Conservation (phyloP, 2,329 filamentous ascomycete genomes). For the Tolypocladium tundrense region DNA sequence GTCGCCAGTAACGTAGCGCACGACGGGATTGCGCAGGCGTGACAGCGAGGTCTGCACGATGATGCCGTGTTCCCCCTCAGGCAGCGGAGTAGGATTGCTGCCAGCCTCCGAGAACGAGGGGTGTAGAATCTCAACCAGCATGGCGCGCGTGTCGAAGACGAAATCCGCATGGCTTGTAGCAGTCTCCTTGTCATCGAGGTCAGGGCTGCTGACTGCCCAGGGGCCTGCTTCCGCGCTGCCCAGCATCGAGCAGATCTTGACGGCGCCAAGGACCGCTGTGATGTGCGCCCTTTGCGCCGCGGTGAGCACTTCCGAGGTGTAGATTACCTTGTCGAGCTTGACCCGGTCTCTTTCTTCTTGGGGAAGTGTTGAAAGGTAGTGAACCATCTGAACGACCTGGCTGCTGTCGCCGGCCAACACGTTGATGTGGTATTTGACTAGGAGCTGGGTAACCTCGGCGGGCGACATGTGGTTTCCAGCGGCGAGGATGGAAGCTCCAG, state of each 20-base stretch:
- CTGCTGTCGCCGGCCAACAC: constrained; percentile 26
- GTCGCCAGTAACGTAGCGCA: constrained; percentile 33
- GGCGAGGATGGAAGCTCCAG: constrained; percentile 26
- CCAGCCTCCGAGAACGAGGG: constrained; percentile 6
- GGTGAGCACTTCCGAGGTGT: constrained; percentile 31
- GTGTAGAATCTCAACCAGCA: constrained; percentile 26
- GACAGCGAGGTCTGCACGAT: constrained; percentile 31
- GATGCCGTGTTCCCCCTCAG: constrained; percentile 22
- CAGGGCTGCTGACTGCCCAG: constrained; percentile 21
- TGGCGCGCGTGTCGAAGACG: constrained; percentile 25
- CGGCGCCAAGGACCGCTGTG: constrained; percentile 13
- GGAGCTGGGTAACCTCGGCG: constrained; percentile 12
- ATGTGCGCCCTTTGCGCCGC: constrained; percentile 21
- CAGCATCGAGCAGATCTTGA: constrained; percentile 27
- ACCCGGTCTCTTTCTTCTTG: constrained; percentile 11
- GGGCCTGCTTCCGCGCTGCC: constrained; percentile 33
- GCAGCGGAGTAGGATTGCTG: constrained; percentile 5
- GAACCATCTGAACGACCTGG: constrained; percentile 25
- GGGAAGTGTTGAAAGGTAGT: constrained; percentile 21
- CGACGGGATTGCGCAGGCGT: constrained; percentile 29
- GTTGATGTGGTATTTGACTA: constrained; percentile 24
- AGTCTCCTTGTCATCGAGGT: constrained; percentile 12
- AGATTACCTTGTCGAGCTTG: constrained; percentile 28
- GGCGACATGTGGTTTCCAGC: constrained; percentile 20
- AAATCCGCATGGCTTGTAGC: constrained; percentile 18